Evolutionary conservation across 805 yeast genomes (phyloP).

Genomic region (Pichia californica): DNA sequence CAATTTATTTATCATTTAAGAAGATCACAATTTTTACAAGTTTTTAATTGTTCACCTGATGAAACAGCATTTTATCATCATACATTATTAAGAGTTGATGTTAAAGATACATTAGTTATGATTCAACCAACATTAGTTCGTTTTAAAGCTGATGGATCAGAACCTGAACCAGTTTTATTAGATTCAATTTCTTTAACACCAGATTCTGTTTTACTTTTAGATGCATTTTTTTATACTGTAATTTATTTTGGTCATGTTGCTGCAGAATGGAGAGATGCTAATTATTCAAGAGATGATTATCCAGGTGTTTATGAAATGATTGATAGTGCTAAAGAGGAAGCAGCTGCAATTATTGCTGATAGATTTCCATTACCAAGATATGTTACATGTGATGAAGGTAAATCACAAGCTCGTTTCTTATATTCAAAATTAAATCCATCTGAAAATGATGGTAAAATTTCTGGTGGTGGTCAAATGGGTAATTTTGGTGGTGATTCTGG

Average conservation of each 20-base stretch:
- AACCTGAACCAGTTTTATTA: conserved; percentile 85
- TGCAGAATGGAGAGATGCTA: conserved; percentile 94
- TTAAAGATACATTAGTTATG: conserved; percentile 89
- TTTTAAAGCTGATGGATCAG: conserved; percentile 68
- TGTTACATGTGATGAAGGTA: conserved; percentile 96
- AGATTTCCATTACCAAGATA: conserved; percentile 97
- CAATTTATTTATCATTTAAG: conserved; percentile 94
- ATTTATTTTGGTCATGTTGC: conserved; percentile 93
- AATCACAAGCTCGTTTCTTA: conserved; percentile 95
- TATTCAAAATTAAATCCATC: conserved; percentile 94
- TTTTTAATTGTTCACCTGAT: conserved; percentile 97
- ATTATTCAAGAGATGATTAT: conserved; percentile 90
- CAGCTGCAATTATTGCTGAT: conserved; percentile 83
- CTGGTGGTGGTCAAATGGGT: conserved; percentile 39
- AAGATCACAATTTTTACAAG: conserved; percentile 92
- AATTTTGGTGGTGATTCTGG: conserved; percentile 40
- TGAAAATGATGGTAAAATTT: conserved; percentile 44
- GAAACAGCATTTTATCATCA: conserved; percentile 97
- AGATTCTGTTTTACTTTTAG: conserved; percentile 79
- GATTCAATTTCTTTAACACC: conserved; percentile 91
- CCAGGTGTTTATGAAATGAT: conserved; percentile 80
- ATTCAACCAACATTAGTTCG: conserved; percentile 95
- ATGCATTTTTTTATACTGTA: conserved; percentile 93
- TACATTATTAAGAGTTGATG: conserved; percentile 83
- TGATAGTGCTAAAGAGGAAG: conserved; percentile 87